These are phyloP conservation scores for Talaromyces sp. DNA, from an alignment of 2,329 filamentous ascomycete genomes.

Conservation along the genomic window DNA sequence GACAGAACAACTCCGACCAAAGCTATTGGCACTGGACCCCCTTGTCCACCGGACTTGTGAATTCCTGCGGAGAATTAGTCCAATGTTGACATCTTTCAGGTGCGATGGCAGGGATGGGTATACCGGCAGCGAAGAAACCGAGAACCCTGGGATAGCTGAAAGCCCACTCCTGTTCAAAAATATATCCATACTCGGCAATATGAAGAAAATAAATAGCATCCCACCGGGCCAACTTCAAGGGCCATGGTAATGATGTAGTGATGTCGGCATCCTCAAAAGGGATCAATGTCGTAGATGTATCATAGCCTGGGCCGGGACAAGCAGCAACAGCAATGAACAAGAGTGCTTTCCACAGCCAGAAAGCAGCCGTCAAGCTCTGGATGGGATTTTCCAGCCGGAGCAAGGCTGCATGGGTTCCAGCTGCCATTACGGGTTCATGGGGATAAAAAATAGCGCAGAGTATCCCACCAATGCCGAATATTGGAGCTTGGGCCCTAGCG, in stretches of 20 bases:
- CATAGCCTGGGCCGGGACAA: constrained; percentile 63
- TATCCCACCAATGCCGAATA: not conserved
- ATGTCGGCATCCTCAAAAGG: constrained; percentile 23
- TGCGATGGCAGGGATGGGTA: not conserved
- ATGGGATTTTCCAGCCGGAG: constrained; percentile 34
- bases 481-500: not conserved
- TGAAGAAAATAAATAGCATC: constrained; percentile 64
- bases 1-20: constrained; percentile 68
- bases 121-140: constrained; percentile 40
- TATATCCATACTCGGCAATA: constrained; percentile 56
- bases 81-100: not conserved
- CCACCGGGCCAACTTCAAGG: constrained; percentile 59
- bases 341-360: constrained; percentile 59
- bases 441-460: not conserved
- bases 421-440: constrained; percentile 15
- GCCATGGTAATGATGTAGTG: constrained; percentile 27
- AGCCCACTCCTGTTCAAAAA: constrained; percentile 69
- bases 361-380: constrained; percentile 43
- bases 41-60: constrained; percentile 21
- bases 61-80: constrained; percentile 25
- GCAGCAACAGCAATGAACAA: constrained; percentile 53
- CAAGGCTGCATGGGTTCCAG: constrained; percentile 19
- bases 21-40: constrained; percentile 28
- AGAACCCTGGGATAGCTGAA: constrained; percentile 59
- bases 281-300: constrained; percentile 62